phyloP scores from a whole-genome alignment of 331 rosid species.

The Pyrus hybrid region DNA sequence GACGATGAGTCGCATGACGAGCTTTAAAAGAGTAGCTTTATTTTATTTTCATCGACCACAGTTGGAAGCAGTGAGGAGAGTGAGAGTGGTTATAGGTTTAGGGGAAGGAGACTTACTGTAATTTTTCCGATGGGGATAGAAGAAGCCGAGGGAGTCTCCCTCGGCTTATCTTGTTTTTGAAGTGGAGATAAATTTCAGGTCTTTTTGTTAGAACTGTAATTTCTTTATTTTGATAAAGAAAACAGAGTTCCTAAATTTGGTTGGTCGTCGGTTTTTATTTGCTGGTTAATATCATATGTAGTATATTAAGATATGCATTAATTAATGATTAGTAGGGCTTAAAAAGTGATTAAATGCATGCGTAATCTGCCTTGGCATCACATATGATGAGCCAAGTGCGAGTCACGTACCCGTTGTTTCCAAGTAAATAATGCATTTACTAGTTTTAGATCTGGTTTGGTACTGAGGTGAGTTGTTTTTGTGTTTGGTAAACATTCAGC shows the following conservation, averaged over 20 bases:
- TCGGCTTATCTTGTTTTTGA: slow-evolving; percentile 24
- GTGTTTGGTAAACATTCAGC: too few relatives aligned
- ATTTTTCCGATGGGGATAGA: slow-evolving; percentile 24
- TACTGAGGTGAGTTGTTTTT: too few relatives aligned
- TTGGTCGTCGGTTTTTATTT: too few relatives aligned
- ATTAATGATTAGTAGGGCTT: neutral
- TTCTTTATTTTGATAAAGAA: slow-evolving; percentile 1
- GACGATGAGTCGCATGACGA: slow-evolving; percentile 77
- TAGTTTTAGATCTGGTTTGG: too few relatives aligned
- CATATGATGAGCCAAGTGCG: neutral
- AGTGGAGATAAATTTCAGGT: slow-evolving; percentile 17
- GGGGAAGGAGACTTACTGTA: slow-evolving; percentile 28
- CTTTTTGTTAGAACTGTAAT: slow-evolving; percentile 24
- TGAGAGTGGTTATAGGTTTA: slow-evolving; percentile 23
- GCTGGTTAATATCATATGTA: neutral
- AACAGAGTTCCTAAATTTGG: neutral
- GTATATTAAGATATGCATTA: neutral
- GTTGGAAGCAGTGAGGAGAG: neutral
- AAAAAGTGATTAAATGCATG: neutral
- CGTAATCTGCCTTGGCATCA: neutral
- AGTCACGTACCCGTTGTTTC: neutral
- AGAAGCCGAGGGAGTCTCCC: slow-evolving; percentile 13
- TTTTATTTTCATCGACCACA: neutral
- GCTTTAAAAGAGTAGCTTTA: slow-evolving; percentile 33
- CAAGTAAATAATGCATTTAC: too few relatives aligned